Base-by-base conservation (phyloP, 192 early-diverging fungal genomes). In the Coemansia sp. region DNA sequence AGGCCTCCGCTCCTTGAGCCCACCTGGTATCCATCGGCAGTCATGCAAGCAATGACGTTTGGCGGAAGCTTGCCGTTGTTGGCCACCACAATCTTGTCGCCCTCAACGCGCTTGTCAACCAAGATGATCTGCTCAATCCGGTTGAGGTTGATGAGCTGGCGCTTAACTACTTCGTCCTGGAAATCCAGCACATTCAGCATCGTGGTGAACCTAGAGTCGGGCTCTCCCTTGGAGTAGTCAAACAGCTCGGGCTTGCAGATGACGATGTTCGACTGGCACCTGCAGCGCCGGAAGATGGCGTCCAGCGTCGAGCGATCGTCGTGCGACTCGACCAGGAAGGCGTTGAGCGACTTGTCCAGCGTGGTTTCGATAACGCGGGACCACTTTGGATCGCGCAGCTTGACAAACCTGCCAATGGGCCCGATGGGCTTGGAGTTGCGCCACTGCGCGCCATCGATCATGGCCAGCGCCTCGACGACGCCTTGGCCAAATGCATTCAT, bases 401-500 rank as follows among this genome's bases (percentile, higher is more conserved):
- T 86, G 39, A 94, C 67, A 58, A 83, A 84, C 29, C 62, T 70
- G n/a, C 92, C 92, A 14, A 94, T 73, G 0, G 92, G 92, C 4
- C 92, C 92, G 11, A 93, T 62, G 1, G 92, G 92, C 22, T 65
- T 39, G 40, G 76, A 73, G 32, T 73, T 76, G 12, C 45, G 64
- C 79, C 84, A 86, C 29, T 70, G 31, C 6, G 64, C 69, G 45
- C 84, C 77, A 4, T 75, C 62, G 27, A 93, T 90, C 7, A 70
- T 67, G 4, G 62, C 54, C 46, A 92, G 49, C 3, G 91, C 85
- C 11, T 91, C 89, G 8, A 89, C 86, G 9, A 91, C 86, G 6
- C 71, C 70, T 0, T 70, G 56, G n/a, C 94, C 94, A 72, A 90
- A 97, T 1, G 92, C 92, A 17, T 68, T 86, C 40, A 97, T 65